Base-by-base conservation (phyloP, 176 grass and related monocot genomes). In the Saccharum spontaneum region DNA sequence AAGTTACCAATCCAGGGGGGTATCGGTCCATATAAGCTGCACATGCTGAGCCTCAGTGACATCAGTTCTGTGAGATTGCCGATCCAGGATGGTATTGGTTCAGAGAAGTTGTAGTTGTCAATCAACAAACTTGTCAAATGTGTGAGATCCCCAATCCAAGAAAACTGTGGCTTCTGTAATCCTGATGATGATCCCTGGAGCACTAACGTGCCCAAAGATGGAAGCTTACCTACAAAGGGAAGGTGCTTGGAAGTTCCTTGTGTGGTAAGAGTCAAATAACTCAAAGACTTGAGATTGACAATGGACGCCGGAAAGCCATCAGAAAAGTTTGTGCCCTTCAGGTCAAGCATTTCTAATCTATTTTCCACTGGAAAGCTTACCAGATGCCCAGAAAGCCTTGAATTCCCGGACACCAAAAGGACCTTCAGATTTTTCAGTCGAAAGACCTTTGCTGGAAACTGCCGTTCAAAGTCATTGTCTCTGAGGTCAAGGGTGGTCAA, bases 51-150 rank as follows among this genome's bases (percentile, higher is more conserved):
- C 36, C 16, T 13, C 28, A 86, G 18, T 18, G 18, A 18, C 43
- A 39, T 48, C 67, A 86, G 13, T 73, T 33, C 28, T 11, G 57
- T 80, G 34, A 86, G 67, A n/a, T 73, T 73, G 6, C 76, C 54
- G 33, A 76, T 52, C 45, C 48, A 55, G 17, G 48, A 36, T 7
- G 73, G 73, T 22, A 76, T 37, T 57, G 46, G 48, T 15, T 54
- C 28, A 22, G 48, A 76, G 48, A 76, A 57, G 5, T 54, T 59
- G 54, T 59, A 59, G 54, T 59, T 59, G 7, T n/a, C 18, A n/a
- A 59, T 59, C 54, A n/a, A 7, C 54, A 59, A 9, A 22, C 54
- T n/a, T 59, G 18, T 59, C 54, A 59, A 59, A 59, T 59, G 18
- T 59, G 7, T 59, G 3, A 59, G 54, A n/a, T 22, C 20, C 54